phyloP scores from a whole-genome alignment of 441 rosid genomes.

The Syzygium syzygioides region DNA sequence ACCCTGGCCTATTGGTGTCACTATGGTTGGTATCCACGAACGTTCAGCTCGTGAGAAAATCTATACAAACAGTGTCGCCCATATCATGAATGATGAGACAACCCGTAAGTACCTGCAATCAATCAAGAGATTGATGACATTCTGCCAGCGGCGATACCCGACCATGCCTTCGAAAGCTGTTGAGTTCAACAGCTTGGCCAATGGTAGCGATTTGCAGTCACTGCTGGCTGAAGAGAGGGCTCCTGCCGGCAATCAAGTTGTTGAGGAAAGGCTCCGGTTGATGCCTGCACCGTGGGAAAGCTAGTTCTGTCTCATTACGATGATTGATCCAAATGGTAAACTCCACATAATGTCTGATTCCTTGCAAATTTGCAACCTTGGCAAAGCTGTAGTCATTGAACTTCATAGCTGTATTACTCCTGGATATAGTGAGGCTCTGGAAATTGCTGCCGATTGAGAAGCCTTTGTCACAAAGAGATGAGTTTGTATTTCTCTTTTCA shows the following conservation, averaged over 20 bases:
- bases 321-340: neutral
- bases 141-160: constrained; percentile 89
- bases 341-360: neutral
- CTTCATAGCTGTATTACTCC: neutral
- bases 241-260: constrained; percentile 31
- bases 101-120: constrained; percentile 95
- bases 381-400: neutral
- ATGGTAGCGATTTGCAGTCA: constrained; percentile 85
- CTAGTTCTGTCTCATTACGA: constrained; percentile 3
- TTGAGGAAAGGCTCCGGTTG: constrained; percentile 55
- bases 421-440: neutral
- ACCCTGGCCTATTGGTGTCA: constrained; percentile 98
- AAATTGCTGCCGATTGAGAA: neutral
- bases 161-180: constrained; percentile 89
- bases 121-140: constrained; percentile 86
- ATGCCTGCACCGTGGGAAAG: constrained; percentile 62
- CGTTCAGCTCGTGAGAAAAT: constrained; percentile 98
- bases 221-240: constrained; percentile 66
- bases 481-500: neutral
- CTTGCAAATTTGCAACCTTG: neutral
- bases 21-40: constrained; percentile 99
- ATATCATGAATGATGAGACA: constrained; percentile 96
- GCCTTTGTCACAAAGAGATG: neutral
- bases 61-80: constrained; percentile 92
- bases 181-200: constrained; percentile 95